Evolutionary conservation across 208 protist genomes (phyloP).

Genomic region (Wallacemonas sp.): DNA sequence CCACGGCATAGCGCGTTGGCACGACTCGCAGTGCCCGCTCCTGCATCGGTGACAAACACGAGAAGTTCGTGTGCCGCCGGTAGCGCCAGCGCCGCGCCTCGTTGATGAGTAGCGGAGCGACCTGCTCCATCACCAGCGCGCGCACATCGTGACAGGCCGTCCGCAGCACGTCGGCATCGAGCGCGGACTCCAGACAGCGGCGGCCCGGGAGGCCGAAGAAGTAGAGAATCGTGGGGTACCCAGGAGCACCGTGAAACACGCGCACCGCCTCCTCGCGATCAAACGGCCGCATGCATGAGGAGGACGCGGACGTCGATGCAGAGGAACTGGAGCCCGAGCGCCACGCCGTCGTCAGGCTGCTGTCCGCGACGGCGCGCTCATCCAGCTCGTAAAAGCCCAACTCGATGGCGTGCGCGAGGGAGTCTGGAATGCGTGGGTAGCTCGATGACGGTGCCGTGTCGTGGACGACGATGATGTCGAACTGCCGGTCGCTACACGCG

Average conservation of each 20-base stretch:
- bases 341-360: not conserved
- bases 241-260: slow-evolving; percentile 21
- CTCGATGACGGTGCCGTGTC: slow-evolving; percentile 9
- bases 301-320: not conserved
- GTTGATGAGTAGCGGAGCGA: slow-evolving; percentile 15
- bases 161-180: slow-evolving; percentile 4
- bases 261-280: slow-evolving; percentile 11
- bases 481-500: slow-evolving; percentile 12
- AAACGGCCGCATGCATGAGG: slow-evolving; percentile 2
- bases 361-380: not conserved
- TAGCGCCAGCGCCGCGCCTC: slow-evolving; percentile 19
- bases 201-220: slow-evolving; percentile 17
- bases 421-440: not conserved
- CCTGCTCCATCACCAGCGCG: slow-evolving; percentile 17
- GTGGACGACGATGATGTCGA: slow-evolving; percentile 29
- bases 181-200: slow-evolving; percentile 13
- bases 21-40: slow-evolving; percentile 7
- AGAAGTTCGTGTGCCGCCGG: slow-evolving; percentile 1
- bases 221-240: slow-evolving; percentile 26
- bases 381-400: slow-evolving; percentile 20
- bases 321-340: not conserved
- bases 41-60: not conserved
- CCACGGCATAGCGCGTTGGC: not conserved
- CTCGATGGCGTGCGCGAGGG: slow-evolving; percentile 12
- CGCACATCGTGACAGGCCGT: slow-evolving; percentile 1